Base-by-base conservation (phyloP, 345 rosid genomes). In the Trapa incisa region DNA sequence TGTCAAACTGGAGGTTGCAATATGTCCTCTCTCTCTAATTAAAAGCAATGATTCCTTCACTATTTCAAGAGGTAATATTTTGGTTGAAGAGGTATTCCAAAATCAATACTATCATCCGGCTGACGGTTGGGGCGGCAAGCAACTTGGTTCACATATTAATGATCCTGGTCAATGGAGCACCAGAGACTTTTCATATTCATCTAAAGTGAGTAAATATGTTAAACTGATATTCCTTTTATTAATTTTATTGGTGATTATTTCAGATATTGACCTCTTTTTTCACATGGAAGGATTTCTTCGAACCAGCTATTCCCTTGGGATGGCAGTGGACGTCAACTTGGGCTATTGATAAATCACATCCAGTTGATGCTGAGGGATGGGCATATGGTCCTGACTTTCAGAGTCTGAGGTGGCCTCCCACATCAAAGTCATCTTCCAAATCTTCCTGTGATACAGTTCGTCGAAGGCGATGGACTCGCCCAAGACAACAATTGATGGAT, bases 271-370 rank as follows among this genome's bases (percentile, higher is more conserved):
- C 62, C 47, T 64, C 64, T 37, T 17, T 22, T 38, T 66, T 75
- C 63, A 54, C 50, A 66, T 76, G 77, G 78, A 67, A 85, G 87
- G 86, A 80, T 41, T 81, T 81, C 74, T 76, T 78, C 69, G 90
- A 83, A 64, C 87, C 84, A 64, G 67, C 74, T 47, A 76, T 83
- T 70, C 87, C 84, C 47, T 67, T 80, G 32, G 87, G 90, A 65
- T 85, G 90, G 86, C 73, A 75, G 65, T 85, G 87, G 90, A 77
- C 79, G 53, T 83, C 90, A 42, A 48, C 84, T 61, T 85, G 90
- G 90, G 77, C 79, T 56, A 47, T 85, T 67, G 86, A 83, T 73
- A 85, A 81, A 74, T 77, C 85, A 47, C 77, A 71, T 45, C 68
- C 68, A 56, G 86, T 81, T 72, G 90, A 85, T 71, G 72, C 65